Evolutionary conservation across 2,329 filamentous ascomycete species (phyloP).

Genomic region (Metarhizium robertsii): DNA sequence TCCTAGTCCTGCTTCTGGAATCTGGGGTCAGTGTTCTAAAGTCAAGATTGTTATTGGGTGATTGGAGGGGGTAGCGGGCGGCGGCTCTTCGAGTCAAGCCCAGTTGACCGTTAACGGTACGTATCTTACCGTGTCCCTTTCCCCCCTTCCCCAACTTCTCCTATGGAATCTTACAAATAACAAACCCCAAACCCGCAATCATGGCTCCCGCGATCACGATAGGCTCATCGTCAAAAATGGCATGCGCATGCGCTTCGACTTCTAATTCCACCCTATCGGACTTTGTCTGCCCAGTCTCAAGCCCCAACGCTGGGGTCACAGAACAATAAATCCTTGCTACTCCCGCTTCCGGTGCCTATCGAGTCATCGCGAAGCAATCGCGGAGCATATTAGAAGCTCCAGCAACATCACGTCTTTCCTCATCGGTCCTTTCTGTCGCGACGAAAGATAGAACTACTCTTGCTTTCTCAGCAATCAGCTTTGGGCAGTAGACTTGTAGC

Average conservation of each 20-base stretch:
- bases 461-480: not conserved
- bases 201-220: not conserved
- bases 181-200: not conserved
- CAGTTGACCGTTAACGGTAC: too few relatives aligned
- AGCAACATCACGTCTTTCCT: not conserved
- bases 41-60: too few relatives aligned
- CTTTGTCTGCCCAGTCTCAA: conserved; percentile 1
- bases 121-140: too few relatives aligned
- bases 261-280: not conserved
- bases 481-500: not conserved
- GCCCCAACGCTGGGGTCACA: conserved; percentile 43
- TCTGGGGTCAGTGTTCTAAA: too few relatives aligned
- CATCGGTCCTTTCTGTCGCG: not conserved
- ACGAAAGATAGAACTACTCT: not conserved
- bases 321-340: conserved; percentile 26
- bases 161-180: not conserved
- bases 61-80: too few relatives aligned
- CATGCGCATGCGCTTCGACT: not conserved
- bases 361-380: conserved; percentile 13
- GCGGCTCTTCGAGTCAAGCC: too few relatives aligned
- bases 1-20: too few relatives aligned
- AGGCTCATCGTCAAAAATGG: conserved; percentile 1
- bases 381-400: conserved; percentile 10
- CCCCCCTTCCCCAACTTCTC: not conserved
- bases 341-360: conserved; percentile 16